phyloP scores from a whole-genome alignment of 352 stramenopile genomes.

The Globisporangium uncinulatum region DNA sequence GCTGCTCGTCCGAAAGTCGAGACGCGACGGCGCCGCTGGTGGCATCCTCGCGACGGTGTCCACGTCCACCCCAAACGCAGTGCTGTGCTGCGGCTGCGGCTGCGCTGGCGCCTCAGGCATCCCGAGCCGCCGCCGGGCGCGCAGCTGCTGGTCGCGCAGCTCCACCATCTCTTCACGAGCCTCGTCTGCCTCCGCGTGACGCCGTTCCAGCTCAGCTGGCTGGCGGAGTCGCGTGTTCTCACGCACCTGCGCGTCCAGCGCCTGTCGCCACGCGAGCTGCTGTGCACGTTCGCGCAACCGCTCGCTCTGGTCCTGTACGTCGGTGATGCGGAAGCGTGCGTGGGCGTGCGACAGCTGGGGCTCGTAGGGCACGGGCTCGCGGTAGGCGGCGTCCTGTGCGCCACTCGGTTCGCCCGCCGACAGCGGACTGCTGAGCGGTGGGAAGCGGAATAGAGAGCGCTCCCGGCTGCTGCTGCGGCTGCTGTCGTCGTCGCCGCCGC shows the following conservation, averaged over 20 bases:
- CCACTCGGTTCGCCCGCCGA: too few species aligned
- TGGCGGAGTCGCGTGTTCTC: slow-evolving; percentile 56
- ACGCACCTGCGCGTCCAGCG: slow-evolving; percentile 69
- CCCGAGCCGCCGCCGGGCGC: slow-evolving; percentile 41
- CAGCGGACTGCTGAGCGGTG: slow-evolving; percentile 5
- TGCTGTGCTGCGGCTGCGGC: background rate
- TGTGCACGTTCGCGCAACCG: slow-evolving; percentile 54
- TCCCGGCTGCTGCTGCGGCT: slow-evolving; percentile 6
- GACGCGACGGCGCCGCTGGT: slow-evolving; percentile 17
- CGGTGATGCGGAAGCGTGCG: slow-evolving; percentile 52
- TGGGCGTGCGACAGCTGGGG: slow-evolving; percentile 14
- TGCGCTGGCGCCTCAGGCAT: background rate
- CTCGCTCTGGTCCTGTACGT: slow-evolving; percentile 45
- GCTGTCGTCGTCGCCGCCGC: slow-evolving; percentile 17
- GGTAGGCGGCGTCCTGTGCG: background rate
- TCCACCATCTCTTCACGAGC: slow-evolving; percentile 46
- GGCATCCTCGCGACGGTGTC: slow-evolving; percentile 9
- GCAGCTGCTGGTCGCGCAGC: slow-evolving; percentile 51
- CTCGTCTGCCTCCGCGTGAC: slow-evolving; percentile 28
- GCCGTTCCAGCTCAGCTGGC: slow-evolving; percentile 33
- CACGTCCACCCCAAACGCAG: background rate
- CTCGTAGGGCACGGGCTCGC: background rate
- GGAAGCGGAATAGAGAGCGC: slow-evolving; percentile 10
- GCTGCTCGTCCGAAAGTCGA: slow-evolving; percentile 1
- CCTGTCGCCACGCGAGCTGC: slow-evolving; percentile 60